A percentile compares a stretch with the other conserved stretches of the same genome.
Conservation (phyloP, 129 eudicot species). For the Scalesia atractyloides region DNA sequence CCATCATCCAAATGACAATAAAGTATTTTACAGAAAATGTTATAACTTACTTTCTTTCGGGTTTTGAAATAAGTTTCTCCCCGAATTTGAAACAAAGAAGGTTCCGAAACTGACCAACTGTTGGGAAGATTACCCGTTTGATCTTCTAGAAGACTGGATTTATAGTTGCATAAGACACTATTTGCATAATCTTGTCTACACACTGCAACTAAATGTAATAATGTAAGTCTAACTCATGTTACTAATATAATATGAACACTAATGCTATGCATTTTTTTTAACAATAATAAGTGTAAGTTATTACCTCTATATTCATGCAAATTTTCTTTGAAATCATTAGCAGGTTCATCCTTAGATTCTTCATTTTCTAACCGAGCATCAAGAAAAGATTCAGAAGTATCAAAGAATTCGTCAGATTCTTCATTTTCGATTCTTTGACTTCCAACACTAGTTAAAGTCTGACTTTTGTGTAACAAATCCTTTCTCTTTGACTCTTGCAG, state of each 20-base stretch:
- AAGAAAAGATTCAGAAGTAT: slow-evolving; percentile 52
- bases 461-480: slow-evolving; percentile 9
- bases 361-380: slow-evolving; percentile 45
- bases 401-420: slow-evolving; percentile 57
- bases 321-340: slow-evolving; percentile 34
- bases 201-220: not conserved
- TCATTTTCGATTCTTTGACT: slow-evolving; percentile 21
- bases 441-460: not conserved
- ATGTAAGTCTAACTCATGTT: not conserved
- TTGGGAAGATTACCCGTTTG: slow-evolving; percentile 49
- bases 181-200: slow-evolving; percentile 22
- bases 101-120: slow-evolving; percentile 62
- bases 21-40: not conserved
- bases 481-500: slow-evolving; percentile 39
- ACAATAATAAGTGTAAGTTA: not conserved
- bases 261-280: slow-evolving; percentile 35
- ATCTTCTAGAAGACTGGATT: slow-evolving; percentile 55
- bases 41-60: slow-evolving; percentile 49
- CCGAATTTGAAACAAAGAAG: slow-evolving; percentile 60
- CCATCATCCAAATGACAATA: not conserved
- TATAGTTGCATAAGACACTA: slow-evolving; percentile 40
- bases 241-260: not conserved
- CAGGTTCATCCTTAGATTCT: not conserved
- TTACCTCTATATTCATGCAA: slow-evolving; percentile 30
- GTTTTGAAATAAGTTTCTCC: slow-evolving; percentile 62